Evolutionary conservation across 176 grass and related monocot species (phyloP), one percentile per base, ranked within the genome.

Genomic region (Oryza meyeriana): DNA sequence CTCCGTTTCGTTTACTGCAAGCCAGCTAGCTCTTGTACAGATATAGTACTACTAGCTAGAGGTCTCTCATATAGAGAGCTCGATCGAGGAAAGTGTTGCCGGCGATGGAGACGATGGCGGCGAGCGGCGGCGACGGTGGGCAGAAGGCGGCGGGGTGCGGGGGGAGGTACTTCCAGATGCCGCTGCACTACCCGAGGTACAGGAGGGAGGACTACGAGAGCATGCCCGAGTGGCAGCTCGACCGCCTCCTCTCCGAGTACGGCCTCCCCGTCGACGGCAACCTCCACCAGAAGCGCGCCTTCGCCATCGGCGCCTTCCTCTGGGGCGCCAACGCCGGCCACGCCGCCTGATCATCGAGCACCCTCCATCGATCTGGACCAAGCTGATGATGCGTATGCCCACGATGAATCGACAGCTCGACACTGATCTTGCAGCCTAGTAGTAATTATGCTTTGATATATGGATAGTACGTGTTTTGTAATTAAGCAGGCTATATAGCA

Each of bases 211-310:
- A 94, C 34, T 97, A 97, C 77, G 90, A 94, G 88, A 47, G 65
- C 40, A 97, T 97, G 95, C 92, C 92, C 13, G 95, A 97, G 88
- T 97, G 95, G 92, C 86, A 92, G 86, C 92, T 97, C 83, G 86
- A 97, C 77, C 82, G 88, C 77, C 85, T 97, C 22, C 90, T 97
- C 70, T 73, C 80, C 41, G 92, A 97, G 86, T 97, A 97, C 74
- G 92, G 94, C 40, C 92, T 97, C 0, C 90, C 95, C 17, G 57
- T 77, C 31, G 14, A 55, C 4, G 95, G 95, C 64, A 89, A 10
- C 71, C 7, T 92, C 75, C 32, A 59, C 0, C 81, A 88, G 11
- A 97, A 97, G 78, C 83, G 92, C 69, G 55, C 6, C 80, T 94
- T 92, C 36, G 94, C 94, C 90, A 94, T 94, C 28, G 92, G 94